Percentiles rank a stretch among this genome's conserved stretches.
These are phyloP conservation scores for Schwanniomyces etchellsii DNA, from an alignment of 1,139 yeast species.

Conservation along the genomic window DNA sequence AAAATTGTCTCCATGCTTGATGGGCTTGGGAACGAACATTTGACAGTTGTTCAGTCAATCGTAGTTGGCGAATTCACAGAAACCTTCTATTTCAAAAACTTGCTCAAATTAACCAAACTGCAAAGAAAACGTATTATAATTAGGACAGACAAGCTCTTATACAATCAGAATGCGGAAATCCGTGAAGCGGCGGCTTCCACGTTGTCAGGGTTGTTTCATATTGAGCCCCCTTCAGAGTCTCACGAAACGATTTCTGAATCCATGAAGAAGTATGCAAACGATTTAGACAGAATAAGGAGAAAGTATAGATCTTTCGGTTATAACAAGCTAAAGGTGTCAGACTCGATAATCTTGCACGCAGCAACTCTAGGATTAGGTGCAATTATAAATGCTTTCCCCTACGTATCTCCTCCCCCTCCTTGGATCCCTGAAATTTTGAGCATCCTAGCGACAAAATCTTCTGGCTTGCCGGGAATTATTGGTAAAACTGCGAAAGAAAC, in stretches of 20 bases:
- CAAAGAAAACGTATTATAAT: conserved; percentile 51
- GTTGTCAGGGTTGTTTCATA: conserved; percentile 76
- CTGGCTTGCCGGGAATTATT: conserved; percentile 67
- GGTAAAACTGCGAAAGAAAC: conserved; percentile 83
- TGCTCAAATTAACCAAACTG: conserved; percentile 45
- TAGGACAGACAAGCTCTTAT: conserved; percentile 49
- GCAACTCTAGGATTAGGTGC: conserved; percentile 90
- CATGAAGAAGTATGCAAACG: conserved; percentile 18
- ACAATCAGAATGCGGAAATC: conserved; percentile 67
- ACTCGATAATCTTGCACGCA: conserved; percentile 61
- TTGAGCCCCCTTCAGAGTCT: conserved; percentile 59
- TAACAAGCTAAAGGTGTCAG: conserved; percentile 31
- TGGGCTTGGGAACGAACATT: conserved; percentile 30
- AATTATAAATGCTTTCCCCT: conserved; percentile 84
- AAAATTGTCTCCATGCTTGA: conserved; percentile 49
- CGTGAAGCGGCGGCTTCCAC: conserved; percentile 73
- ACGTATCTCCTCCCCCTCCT: conserved; percentile 81
- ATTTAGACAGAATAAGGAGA: conserved; percentile 28
- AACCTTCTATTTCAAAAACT: conserved; percentile 67
- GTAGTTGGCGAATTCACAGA: conserved; percentile 69
- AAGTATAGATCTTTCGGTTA: conserved; percentile 21
- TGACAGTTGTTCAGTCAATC: conserved; percentile 64
- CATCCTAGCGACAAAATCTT: conserved; percentile 61
- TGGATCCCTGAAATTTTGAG: conserved; percentile 84
- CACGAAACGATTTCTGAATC: conserved; percentile 22